Evolutionary conservation across 140 eudicot genomes (phyloP).

Genomic region (Ambrosia hybrid): DNA sequence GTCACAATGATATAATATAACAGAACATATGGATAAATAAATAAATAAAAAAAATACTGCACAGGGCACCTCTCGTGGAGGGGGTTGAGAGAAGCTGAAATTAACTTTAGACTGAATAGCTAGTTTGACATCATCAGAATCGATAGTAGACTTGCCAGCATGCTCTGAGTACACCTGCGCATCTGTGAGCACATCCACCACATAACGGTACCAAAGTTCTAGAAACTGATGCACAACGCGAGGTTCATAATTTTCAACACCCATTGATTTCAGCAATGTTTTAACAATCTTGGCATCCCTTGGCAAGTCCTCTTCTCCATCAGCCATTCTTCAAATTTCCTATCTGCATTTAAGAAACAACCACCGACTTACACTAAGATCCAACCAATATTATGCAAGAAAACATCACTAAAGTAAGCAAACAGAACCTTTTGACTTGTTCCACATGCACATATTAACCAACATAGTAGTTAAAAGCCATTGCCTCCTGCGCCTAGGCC

Average conservation of each 20-base stretch:
- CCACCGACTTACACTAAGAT: neutral
- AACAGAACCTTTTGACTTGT: neutral
- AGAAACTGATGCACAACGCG: slow-evolving; percentile 86
- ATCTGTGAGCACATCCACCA: slow-evolving; percentile 81
- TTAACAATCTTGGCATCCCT: slow-evolving; percentile 91
- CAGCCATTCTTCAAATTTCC: slow-evolving; percentile 50
- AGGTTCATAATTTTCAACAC: slow-evolving; percentile 81
- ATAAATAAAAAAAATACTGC: neutral
- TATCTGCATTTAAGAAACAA: slow-evolving; percentile 12
- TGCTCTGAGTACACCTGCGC: slow-evolving; percentile 90
- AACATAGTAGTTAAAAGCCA: too few species aligned
- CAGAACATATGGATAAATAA: neutral
- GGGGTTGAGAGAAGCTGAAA: slow-evolving; percentile 93
- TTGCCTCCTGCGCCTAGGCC: too few species aligned
- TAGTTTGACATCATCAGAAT: slow-evolving; percentile 83
- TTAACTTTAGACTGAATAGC: slow-evolving; percentile 88
- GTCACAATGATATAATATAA: slow-evolving; percentile 3
- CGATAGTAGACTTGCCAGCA: slow-evolving; percentile 70
- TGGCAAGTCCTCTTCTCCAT: slow-evolving; percentile 77
- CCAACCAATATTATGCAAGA: neutral
- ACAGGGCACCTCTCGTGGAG: slow-evolving; percentile 77
- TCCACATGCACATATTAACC: neutral
- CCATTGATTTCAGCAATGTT: slow-evolving; percentile 80
- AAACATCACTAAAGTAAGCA: neutral
- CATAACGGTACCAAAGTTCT: slow-evolving; percentile 84